These are phyloP conservation scores for Phytophthora boehmeriae DNA, from an alignment of 352 stramenopile genomes.

Conservation along the genomic window DNA sequence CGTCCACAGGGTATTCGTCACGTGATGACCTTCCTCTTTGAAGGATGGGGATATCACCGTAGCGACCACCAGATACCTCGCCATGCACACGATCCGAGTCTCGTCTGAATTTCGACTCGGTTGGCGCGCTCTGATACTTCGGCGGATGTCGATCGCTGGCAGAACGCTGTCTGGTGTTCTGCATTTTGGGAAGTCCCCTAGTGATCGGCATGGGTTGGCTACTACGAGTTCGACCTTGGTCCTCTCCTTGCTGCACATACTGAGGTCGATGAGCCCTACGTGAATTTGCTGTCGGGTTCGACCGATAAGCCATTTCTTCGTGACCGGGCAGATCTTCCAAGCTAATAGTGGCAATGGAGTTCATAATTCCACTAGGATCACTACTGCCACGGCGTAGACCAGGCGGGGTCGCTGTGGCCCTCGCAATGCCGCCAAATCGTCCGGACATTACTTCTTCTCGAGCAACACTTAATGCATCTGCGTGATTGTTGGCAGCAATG, in stretches of 20 bases:
- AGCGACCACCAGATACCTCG: slow-evolving; percentile 1
- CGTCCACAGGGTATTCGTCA: slow-evolving; percentile 15
- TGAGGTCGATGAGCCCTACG: slow-evolving; percentile 11
- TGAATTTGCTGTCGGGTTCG: slow-evolving; percentile 21
- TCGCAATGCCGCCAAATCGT: slow-evolving; percentile 31
- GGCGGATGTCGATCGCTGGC: slow-evolving; percentile 15
- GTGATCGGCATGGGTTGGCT: slow-evolving; percentile 4
- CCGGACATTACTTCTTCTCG: slow-evolving; percentile 42
- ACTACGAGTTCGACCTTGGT: not conserved
- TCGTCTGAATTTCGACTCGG: slow-evolving; percentile 18
- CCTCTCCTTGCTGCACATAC: not conserved
- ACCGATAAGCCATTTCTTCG: slow-evolving; percentile 22
- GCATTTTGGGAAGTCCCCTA: slow-evolving; percentile 7
- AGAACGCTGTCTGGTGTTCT: slow-evolving; percentile 20
- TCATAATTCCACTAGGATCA: slow-evolving; percentile 7
- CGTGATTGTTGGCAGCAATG: slow-evolving; percentile 31
- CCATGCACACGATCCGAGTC: slow-evolving; percentile 19
- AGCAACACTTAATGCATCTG: slow-evolving; percentile 54
- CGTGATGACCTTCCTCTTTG: slow-evolving; percentile 3
- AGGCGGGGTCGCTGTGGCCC: slow-evolving; percentile 5
- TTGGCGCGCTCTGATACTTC: slow-evolving; percentile 7
- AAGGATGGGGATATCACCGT: slow-evolving; percentile 8
- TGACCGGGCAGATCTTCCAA: slow-evolving; percentile 38
- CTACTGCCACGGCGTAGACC: slow-evolving; percentile 18
- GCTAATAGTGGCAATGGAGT: slow-evolving; percentile 33